Percentiles rank a stretch among this genome's conserved stretches.
Conservation (phyloP, 108 stramenopile genomes). For the Aurantiochytrium sp. region DNA sequence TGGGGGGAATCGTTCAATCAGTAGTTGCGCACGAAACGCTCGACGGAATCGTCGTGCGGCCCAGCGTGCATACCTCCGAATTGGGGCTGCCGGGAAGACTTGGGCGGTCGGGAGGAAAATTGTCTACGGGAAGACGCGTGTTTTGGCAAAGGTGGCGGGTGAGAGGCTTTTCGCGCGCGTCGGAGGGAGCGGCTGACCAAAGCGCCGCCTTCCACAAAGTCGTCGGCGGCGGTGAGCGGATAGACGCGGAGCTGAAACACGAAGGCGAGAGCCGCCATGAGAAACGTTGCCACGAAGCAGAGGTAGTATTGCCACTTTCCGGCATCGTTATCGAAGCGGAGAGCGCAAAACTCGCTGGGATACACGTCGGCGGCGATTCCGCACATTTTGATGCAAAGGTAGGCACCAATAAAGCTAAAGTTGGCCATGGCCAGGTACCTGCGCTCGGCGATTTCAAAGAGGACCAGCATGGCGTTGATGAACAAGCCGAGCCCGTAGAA, state of each 20-base stretch:
- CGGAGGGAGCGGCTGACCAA: too few relatives aligned
- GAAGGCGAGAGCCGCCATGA: neutral
- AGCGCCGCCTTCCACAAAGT: neutral
- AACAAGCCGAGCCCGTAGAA: neutral
- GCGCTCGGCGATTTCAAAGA: neutral
- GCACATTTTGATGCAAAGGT: neutral
- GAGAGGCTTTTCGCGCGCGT: too few relatives aligned
- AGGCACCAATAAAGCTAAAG: neutral
- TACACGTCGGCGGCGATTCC: neutral
- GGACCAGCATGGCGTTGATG: neutral
- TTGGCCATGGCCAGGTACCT: neutral
- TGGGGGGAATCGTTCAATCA: too few relatives aligned
- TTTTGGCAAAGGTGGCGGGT: too few relatives aligned
- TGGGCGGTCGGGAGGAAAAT: too few relatives aligned
- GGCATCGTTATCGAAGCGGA: neutral
- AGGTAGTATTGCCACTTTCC: neutral
- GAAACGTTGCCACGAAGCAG: neutral
- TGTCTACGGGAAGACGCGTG: too few relatives aligned
- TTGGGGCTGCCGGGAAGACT: too few relatives aligned
- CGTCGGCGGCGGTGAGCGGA: neutral
- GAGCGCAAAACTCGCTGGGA: neutral
- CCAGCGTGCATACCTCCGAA: too few relatives aligned
- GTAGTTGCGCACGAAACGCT: too few relatives aligned
- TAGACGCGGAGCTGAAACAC: neutral
- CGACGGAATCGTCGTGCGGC: too few relatives aligned